Evolutionary conservation across 106 monocot species (phyloP).

Genomic region (Allium sativum): DNA sequence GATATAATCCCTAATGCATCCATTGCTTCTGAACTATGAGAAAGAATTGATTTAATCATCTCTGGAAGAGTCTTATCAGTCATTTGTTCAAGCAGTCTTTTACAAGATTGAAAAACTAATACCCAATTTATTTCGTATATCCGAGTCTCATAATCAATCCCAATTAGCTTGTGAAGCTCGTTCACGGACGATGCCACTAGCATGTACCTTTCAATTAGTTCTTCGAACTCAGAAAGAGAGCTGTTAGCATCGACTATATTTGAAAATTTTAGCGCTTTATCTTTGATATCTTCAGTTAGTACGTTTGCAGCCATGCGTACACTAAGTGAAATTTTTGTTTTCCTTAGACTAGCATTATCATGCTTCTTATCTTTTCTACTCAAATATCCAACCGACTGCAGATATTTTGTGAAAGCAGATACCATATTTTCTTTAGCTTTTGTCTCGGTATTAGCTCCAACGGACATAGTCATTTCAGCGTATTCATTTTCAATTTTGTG

Average conservation of each 20-base stretch:
- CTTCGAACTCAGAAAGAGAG: slow-evolving; percentile 40
- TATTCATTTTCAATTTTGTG: slow-evolving; percentile 50
- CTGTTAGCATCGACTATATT: slow-evolving; percentile 25
- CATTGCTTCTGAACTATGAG: slow-evolving; percentile 74
- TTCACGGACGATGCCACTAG: slow-evolving; percentile 43
- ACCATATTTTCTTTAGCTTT: slow-evolving; percentile 61
- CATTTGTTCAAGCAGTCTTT: slow-evolving; percentile 52
- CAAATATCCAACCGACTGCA: slow-evolving; percentile 47
- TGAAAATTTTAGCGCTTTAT: slow-evolving; percentile 33
- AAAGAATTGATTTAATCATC: slow-evolving; percentile 50
- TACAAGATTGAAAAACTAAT: slow-evolving; percentile 57
- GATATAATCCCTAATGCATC: slow-evolving; percentile 87
- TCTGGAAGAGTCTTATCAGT: slow-evolving; percentile 61
- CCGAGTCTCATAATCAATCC: slow-evolving; percentile 18
- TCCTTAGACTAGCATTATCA: slow-evolving; percentile 36
- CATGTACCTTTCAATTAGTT: slow-evolving; percentile 81
- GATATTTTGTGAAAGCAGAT: slow-evolving; percentile 50
- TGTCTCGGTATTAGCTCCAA: slow-evolving; percentile 48
- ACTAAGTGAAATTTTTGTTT: slow-evolving; percentile 22
- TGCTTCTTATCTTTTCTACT: slow-evolving; percentile 28
- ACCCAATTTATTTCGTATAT: slow-evolving; percentile 39
- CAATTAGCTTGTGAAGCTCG: slow-evolving; percentile 51
- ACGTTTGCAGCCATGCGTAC: slow-evolving; percentile 35
- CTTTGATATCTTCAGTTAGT: slow-evolving; percentile 43
- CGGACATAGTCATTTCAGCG: slow-evolving; percentile 56